Conservation (phyloP, 1,284 basidiomycete genomes). For the Puccinia triticina region DNA sequence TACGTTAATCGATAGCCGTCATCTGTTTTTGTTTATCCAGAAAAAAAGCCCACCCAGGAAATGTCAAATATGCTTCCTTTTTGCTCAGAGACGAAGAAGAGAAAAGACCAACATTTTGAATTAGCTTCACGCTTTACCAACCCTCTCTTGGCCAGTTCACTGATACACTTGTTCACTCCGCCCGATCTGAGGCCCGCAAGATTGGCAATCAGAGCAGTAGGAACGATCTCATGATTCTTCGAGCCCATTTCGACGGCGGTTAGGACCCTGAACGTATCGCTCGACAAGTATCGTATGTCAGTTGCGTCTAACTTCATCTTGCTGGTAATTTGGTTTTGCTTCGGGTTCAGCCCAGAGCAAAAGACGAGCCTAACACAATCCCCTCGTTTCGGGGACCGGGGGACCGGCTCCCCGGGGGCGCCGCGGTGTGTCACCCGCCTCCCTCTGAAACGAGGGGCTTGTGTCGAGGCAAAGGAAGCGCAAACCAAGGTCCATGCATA, state of each 20-base stretch:
- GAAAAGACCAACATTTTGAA: constrained; percentile 72
- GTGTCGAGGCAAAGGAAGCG: too few species aligned
- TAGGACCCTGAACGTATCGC: constrained; percentile 91
- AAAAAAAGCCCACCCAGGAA: neutral
- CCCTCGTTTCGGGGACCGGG: too few species aligned
- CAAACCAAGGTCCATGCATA: too few species aligned
- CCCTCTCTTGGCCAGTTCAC: constrained; percentile 85
- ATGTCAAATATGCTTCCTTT: too few species aligned
- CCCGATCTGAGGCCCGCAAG: constrained; percentile 87
- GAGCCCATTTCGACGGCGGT: constrained; percentile 96
- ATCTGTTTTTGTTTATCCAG: constrained; percentile 65
- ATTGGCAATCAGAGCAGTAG: constrained; percentile 82
- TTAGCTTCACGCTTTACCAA: constrained; percentile 88
- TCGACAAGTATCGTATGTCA: constrained; percentile 86
- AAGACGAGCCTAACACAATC: too few species aligned
- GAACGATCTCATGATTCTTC: constrained; percentile 96
- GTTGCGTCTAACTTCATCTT: constrained; percentile 87
- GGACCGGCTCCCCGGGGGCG: too few species aligned
- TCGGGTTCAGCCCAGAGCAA: too few species aligned
- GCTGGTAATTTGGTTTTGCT: neutral
- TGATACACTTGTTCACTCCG: constrained; percentile 89
- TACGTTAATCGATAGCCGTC: constrained; percentile 97
- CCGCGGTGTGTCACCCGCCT: too few species aligned
- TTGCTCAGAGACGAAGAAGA: neutral
- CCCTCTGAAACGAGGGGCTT: too few species aligned